phyloP scores from a whole-genome alignment of 2,329 filamentous ascomycete genomes.

The Aspergillus glaucus region DNA sequence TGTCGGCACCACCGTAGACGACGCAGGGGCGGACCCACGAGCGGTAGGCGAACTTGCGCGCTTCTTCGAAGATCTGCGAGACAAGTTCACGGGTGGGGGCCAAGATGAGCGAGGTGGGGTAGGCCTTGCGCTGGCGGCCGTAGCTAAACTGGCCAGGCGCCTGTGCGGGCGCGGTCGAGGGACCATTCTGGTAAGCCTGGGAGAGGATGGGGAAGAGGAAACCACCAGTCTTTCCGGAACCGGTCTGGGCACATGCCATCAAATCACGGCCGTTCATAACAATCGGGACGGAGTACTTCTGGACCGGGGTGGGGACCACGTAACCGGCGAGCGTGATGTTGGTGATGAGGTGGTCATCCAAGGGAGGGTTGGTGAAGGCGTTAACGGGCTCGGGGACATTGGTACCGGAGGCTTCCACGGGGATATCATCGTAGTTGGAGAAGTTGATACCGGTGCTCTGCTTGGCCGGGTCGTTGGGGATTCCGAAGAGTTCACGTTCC shows the following conservation, averaged over 20 bases:
- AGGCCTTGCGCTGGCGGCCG: constrained; percentile 93
- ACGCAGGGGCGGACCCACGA: constrained; percentile 98
- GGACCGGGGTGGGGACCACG: constrained; percentile 91
- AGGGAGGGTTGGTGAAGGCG: constrained; percentile 85
- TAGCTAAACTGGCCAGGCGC: constrained; percentile 61
- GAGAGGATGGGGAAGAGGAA: constrained; percentile 98
- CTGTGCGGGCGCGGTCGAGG: constrained; percentile 60
- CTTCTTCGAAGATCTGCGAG: constrained; percentile 95
- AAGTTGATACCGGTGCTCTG: constrained; percentile 99
- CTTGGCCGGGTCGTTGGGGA: constrained; percentile 85
- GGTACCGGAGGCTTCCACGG: constrained; percentile 90
- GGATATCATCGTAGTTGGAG: constrained; percentile 99
- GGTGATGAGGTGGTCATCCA: constrained; percentile 84
- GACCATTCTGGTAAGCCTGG: constrained; percentile 90
- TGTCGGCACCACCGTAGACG: constrained; percentile 98
- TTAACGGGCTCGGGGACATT: constrained; percentile 88
- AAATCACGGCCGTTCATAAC: constrained; percentile 96
- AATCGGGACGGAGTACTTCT: constrained; percentile 99
- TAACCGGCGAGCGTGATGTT: constrained; percentile 95
- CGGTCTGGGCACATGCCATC: constrained; percentile 99
- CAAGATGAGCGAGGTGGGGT: constrained; percentile 90
- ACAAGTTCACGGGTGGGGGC: constrained; percentile 97
- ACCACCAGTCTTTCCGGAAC: constrained; percentile 99
- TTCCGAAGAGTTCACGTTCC: constrained; percentile 93
- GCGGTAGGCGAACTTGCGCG: constrained; percentile 96